Conservation (phyloP, 768 basidiomycete genomes). For the Hortiboletus campestris region DNA sequence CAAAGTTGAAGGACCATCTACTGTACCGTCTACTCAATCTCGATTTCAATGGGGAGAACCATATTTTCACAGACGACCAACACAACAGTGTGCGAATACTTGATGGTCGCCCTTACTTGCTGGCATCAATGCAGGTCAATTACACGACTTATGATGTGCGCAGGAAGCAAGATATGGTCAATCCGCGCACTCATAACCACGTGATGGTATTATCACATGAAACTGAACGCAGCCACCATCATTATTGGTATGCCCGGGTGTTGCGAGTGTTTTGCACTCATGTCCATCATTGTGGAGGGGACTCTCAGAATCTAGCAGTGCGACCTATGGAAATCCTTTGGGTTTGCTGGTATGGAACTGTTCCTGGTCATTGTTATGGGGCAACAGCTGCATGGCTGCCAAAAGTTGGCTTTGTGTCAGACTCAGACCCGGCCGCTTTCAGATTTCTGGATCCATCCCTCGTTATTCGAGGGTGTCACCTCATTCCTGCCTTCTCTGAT, state of each 20-base stretch:
- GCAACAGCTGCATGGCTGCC: constrained; percentile 9
- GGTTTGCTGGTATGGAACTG: constrained; percentile 34
- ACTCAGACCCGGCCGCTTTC: constrained; percentile 25
- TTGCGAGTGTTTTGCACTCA: constrained; percentile 29
- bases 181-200: constrained; percentile 6
- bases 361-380: constrained; percentile 5
- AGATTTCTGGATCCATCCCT: constrained; percentile 36
- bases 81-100: constrained; percentile 12
- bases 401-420: constrained; percentile 23
- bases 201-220: constrained; percentile 25
- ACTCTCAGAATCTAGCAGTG: neutral
- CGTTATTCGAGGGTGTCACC: constrained; percentile 31
- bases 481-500: constrained; percentile 35
- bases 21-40: constrained; percentile 5
- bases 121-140: constrained; percentile 25
- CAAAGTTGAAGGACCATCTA: constrained; percentile 13
- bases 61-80: constrained; percentile 7
- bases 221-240: constrained; percentile 15
- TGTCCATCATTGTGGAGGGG: constrained; percentile 13
- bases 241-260: constrained; percentile 34
- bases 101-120: constrained; percentile 18
- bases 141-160: constrained; percentile 35
- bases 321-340: constrained; percentile 31
- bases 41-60: constrained; percentile 2
- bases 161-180: constrained; percentile 22